Conservation (phyloP, 345 rosid species). For the Sisymbrium altissimum region DNA sequence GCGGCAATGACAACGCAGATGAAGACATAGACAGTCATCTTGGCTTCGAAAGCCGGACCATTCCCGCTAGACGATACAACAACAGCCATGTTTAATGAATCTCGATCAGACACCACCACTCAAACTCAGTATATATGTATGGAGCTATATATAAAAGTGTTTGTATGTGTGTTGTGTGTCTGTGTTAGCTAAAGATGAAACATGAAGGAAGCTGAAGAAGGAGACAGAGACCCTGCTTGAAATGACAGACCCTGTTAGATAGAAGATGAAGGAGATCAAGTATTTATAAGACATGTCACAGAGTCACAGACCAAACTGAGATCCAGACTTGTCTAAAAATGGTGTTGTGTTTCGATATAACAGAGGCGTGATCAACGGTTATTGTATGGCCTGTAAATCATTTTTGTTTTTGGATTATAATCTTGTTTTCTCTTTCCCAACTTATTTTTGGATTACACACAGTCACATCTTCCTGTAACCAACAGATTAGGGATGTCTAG, state of each 20-base stretch:
- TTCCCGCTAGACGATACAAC: constrained; percentile 17
- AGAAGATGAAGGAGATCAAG: constrained; percentile 1
- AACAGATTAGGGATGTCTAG: not conserved
- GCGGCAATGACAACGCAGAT: constrained; percentile 45
- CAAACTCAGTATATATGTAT: constrained; percentile 5
- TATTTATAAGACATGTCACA: constrained; percentile 10
- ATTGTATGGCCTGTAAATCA: constrained; percentile 3
- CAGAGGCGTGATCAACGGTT: not conserved
- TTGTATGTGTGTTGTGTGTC: constrained; percentile 3
- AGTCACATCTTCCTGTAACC: constrained; percentile 17
- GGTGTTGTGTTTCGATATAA: not conserved
- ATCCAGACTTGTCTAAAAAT: constrained; percentile 28
- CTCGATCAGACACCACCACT: constrained; percentile 25
- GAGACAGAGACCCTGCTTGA: constrained; percentile 29
- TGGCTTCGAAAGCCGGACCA: constrained; percentile 45
- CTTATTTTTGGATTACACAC: constrained; percentile 13
- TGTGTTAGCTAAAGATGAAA: constrained; percentile 21
- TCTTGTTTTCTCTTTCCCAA: constrained; percentile 6
- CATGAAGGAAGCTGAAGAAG: constrained; percentile 1
- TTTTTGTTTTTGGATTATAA: constrained; percentile 10
- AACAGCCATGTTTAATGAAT: constrained; percentile 34
- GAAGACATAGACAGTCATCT: constrained; percentile 41
- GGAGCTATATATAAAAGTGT: not conserved
- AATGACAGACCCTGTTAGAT: constrained; percentile 22
- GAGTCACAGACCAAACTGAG: constrained; percentile 19